Evolutionary conservation across 2,329 filamentous ascomycete species (phyloP).

Genomic region (Parascedosporium putredinis): DNA sequence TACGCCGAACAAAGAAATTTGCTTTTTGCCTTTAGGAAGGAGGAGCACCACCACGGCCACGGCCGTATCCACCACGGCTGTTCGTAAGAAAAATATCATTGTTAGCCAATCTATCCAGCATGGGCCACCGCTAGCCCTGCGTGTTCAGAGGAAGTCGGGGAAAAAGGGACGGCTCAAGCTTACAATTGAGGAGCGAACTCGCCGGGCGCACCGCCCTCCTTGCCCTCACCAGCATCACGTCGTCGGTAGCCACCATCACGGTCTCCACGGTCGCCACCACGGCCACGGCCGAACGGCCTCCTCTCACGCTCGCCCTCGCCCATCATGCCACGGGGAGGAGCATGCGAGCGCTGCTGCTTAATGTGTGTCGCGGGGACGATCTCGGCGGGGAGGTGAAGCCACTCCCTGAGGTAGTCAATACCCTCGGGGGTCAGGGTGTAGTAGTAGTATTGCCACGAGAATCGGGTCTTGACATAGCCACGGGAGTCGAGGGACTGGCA

Average conservation of each 20-base stretch:
- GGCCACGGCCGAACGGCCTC: constrained; percentile 73
- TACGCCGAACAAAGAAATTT: constrained; percentile 21
- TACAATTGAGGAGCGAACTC: constrained; percentile 87
- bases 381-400: constrained; percentile 98
- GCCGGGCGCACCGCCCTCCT: constrained; percentile 86
- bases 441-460: constrained; percentile 99
- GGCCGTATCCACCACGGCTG: constrained; percentile 79
- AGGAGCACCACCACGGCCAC: constrained; percentile 67
- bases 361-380: constrained; percentile 99
- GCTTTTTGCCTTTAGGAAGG: constrained; percentile 42
- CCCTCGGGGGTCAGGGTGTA: constrained; percentile 99
- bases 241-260: constrained; percentile 87
- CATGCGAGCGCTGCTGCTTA: constrained; percentile 98
- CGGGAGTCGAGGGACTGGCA: constrained; percentile 96
- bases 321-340: constrained; percentile 97
- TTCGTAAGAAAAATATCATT: constrained; percentile 10
- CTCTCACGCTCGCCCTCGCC: constrained; percentile 74
- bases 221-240: constrained; percentile 72
- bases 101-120: constrained; percentile 12
- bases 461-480: constrained; percentile 99
- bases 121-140: constrained; percentile 13
- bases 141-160: neutral
- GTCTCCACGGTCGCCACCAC: constrained; percentile 65
- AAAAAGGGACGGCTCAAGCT: constrained; percentile 26
- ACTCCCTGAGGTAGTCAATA: constrained; percentile 99